Percentiles rank a stretch among this genome's conserved stretches.
Evolutionary conservation across 306 rosid genomes (phyloP).

Genomic region (Psophocarpus tetragonolobus): DNA sequence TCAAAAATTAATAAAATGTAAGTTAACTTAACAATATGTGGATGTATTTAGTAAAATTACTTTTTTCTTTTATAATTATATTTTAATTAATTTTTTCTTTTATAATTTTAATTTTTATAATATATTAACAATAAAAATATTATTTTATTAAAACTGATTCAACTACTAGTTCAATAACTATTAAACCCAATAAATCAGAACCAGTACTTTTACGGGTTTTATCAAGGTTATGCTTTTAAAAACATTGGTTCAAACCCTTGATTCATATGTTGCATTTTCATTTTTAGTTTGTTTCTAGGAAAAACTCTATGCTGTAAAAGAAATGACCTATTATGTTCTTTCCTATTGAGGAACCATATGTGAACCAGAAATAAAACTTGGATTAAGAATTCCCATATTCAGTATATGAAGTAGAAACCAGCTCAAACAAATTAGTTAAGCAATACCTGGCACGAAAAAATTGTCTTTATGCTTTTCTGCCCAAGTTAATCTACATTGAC

Average conservation of each 20-base stretch:
- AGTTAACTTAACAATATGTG: too few relatives aligned
- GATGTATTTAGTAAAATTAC: too few relatives aligned
- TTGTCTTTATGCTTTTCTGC: constrained; percentile 25
- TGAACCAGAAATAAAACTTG: background rate
- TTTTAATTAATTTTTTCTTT: too few relatives aligned
- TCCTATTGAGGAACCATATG: background rate
- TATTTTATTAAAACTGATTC: too few relatives aligned
- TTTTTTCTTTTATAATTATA: too few relatives aligned
- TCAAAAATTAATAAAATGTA: too few relatives aligned
- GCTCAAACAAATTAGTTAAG: background rate
- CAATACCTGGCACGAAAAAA: constrained; percentile 30
- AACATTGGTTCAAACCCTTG: background rate
- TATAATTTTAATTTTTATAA: too few relatives aligned
- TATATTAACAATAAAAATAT: too few relatives aligned
- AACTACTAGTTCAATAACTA: too few relatives aligned
- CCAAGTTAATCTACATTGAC: constrained; percentile 26
- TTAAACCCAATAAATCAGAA: too few relatives aligned
- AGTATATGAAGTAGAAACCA: background rate
- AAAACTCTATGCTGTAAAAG: background rate
- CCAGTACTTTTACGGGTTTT: too few relatives aligned
- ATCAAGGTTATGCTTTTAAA: too few relatives aligned
- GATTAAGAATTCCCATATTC: background rate
- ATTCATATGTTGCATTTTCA: background rate
- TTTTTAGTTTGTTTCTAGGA: background rate
- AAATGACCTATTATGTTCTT: background rate